Base-by-base conservation (phyloP, 2,329 filamentous ascomycete species). In the Diaporthe citri region DNA sequence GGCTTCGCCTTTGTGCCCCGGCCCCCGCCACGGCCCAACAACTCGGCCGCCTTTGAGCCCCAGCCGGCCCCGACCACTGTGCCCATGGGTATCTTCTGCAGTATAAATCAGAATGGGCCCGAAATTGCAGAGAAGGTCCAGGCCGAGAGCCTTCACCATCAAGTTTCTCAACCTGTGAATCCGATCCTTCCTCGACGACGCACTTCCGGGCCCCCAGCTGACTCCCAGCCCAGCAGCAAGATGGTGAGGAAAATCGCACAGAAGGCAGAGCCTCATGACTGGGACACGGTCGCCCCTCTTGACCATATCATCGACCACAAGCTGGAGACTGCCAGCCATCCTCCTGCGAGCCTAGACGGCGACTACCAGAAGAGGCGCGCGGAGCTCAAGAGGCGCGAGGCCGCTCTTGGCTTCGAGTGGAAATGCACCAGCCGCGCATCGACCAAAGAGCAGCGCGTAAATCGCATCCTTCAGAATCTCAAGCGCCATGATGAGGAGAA, bases 391-490 rank as follows among this genome's bases (percentile, higher is more conserved):
- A 69, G 75, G 4, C 78, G 79, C 3, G 86, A 88, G 76, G 79
- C 77, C 9, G 78, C 78, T 4, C 77, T 87, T 7, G 82, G 81
- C 3, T 89, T 88, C 78, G 87, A 88, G 75, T 80, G 82, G 70
- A 74, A 70, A 8, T 86, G 84, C 77, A 81, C 80, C 31, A 52
- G 57, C 7, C 73, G 78, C 8, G 83, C 85, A 4, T 81, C 82
- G 4, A 12, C 77, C 0, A 77, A 81, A 10, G 87, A 89, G 78
- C 71, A 66, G 3, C 72, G 76, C 6, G 87, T 84, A 34, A 82
- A 88, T 75, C 51, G 67, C 31, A 84, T 88, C 56, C 74, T 90
- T n/a, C 82, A 83, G 43, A 43, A 36, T 1, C 78, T 89, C 59
- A 84, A 82, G 74, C 59, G 73, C 17, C 59, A 78, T 10, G 88